These are phyloP conservation scores for Adiantum capillusveneris DNA, from an alignment of 75 land plant genomes.

Conservation along the genomic window DNA sequence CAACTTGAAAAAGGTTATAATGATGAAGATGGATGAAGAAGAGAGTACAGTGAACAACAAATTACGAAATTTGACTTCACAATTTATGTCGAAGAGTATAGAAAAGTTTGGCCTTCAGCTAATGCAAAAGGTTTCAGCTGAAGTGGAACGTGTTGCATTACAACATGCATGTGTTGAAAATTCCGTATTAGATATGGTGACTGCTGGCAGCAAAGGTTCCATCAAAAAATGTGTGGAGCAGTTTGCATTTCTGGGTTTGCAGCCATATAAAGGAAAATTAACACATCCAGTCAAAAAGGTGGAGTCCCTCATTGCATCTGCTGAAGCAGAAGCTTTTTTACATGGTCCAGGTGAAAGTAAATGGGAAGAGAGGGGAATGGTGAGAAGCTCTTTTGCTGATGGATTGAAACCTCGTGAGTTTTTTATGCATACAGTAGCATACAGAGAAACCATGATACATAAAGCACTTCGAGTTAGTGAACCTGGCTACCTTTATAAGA, in stretches of 20 bases:
- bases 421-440: slow-evolving; percentile 63
- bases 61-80: not conserved
- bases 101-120: not conserved
- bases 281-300: slow-evolving; percentile 34
- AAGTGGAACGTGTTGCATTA: slow-evolving; percentile 21
- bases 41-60: not conserved
- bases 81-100: not conserved
- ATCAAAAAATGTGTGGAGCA: slow-evolving; percentile 69
- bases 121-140: not conserved
- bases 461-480: slow-evolving; percentile 68
- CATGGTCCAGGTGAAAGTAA: not conserved
- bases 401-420: slow-evolving; percentile 77
- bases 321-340: not conserved
- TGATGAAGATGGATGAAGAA: slow-evolving; percentile 13
- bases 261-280: slow-evolving; percentile 47
- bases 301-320: not conserved
- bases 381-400: slow-evolving; percentile 54
- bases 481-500: slow-evolving; percentile 87
- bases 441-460: slow-evolving; percentile 56
- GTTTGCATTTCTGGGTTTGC: slow-evolving; percentile 75
- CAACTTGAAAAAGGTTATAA: slow-evolving; percentile 18
- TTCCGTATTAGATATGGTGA: slow-evolving; percentile 50
- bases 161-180: slow-evolving; percentile 29
- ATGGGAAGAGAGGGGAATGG: slow-evolving; percentile 48
- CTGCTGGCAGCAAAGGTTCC: slow-evolving; percentile 64